Evolutionary conservation across 768 basidiomycete species (phyloP).

Genomic region (Amanita thiersii): DNA sequence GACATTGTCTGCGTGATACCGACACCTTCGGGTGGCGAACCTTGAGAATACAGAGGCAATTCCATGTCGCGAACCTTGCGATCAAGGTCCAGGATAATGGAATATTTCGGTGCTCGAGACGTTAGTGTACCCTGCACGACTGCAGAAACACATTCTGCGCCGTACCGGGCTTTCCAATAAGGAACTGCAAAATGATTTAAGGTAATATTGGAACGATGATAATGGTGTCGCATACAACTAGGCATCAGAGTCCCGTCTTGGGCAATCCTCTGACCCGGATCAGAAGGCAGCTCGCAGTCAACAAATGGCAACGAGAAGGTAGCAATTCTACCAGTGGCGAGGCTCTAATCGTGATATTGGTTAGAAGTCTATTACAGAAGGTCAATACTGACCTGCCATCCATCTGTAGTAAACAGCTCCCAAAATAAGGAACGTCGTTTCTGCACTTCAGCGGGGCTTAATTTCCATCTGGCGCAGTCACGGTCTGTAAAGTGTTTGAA

Average conservation of each 20-base stretch:
- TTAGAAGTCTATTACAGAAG: background rate
- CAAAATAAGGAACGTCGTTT: slow-evolving; percentile 65
- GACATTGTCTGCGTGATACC: slow-evolving; percentile 60
- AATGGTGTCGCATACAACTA: slow-evolving; percentile 40
- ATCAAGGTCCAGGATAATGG: slow-evolving; percentile 55
- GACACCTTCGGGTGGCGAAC: slow-evolving; percentile 35
- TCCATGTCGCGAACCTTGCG: slow-evolving; percentile 64
- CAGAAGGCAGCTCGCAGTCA: slow-evolving; percentile 62
- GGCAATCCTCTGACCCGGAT: slow-evolving; percentile 48
- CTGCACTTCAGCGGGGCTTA: slow-evolving; percentile 55
- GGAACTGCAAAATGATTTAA: slow-evolving; percentile 34
- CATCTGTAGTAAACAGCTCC: slow-evolving; percentile 69
- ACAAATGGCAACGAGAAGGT: slow-evolving; percentile 65
- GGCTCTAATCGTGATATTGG: slow-evolving; percentile 31
- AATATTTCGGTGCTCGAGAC: slow-evolving; percentile 55
- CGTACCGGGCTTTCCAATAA: slow-evolving; percentile 64
- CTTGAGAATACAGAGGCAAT: slow-evolving; percentile 53
- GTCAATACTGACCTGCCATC: slow-evolving; percentile 50
- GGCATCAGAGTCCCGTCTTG: slow-evolving; percentile 49
- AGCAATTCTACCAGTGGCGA: slow-evolving; percentile 62
- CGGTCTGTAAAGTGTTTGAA: slow-evolving; percentile 36
- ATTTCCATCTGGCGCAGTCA: slow-evolving; percentile 64
- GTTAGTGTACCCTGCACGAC: slow-evolving; percentile 63
- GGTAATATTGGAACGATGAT: background rate
- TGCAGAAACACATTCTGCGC: slow-evolving; percentile 55